Evolutionary conservation across 2,329 filamentous ascomycete genomes (phyloP), one percentile per base, ranked within the genome.

Genomic region (Pyrenophora tritici-repentis): DNA sequence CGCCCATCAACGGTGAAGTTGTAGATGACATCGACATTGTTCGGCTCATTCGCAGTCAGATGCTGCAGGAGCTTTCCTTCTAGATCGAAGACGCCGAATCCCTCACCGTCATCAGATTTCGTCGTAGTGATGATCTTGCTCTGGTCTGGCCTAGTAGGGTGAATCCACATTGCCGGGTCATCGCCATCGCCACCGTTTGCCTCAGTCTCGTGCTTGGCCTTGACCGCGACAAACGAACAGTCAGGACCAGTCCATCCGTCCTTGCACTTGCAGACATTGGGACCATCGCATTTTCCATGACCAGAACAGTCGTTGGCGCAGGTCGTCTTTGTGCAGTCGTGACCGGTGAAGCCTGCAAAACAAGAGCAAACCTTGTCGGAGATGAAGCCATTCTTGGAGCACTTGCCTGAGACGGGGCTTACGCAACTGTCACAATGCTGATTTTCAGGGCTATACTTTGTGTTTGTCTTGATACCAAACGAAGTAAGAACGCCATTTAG

Each of bases 11-110:
- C 69, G 4, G 73, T 59, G 39, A 83, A 78, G 8, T 72, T 73
- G 45, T 81, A 82, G 35, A 83, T 80, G 20, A 83, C 72, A 42
- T 83, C 81, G 1, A 83, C 79, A 32, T 83, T 83, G 53, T 83
- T 81, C 0, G 81, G 81, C 46, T 83, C 72, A 1, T 72, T 73
- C 0, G 79, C 79, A 0, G 63, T 50, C 6, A 80, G 67, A 3
- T 73, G 72, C 58, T 82, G 79, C 0, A 82, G 50, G 2, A 78
- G 65, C 20, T 78, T 80, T 0, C 81, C 80, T 7, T 70, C 65
- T 1, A 83, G 62, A 46, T 82, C 77, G 29, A 80, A 83, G 0
- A 82, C 77, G 0, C 70, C 75, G 4, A 83, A 72, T 0, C 81
- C 80, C 6, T 79, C 75, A 1, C 79, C 79, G 1, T 72, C 61